Evolutionary conservation across 345 rosid genomes (phyloP).

Genomic region (Erodium maritimum): DNA sequence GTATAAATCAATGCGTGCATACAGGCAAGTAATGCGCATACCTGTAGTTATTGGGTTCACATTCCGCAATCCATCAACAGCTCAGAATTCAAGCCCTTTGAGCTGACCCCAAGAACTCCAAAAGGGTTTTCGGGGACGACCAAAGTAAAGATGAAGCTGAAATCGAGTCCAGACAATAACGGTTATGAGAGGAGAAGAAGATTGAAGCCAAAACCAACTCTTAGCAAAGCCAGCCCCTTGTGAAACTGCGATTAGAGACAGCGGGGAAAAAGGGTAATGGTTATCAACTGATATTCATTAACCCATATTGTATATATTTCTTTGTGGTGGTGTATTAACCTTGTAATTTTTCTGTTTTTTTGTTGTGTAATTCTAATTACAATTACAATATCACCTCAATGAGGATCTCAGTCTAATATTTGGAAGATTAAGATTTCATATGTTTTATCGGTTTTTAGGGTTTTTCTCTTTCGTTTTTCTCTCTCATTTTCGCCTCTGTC

Average conservation of each 20-base stretch:
- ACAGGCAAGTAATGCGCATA: neutral
- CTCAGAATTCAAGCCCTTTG: neutral
- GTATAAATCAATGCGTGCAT: neutral
- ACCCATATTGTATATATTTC: no score
- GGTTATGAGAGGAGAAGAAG: neutral
- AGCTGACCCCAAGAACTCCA: neutral
- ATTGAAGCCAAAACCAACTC: neutral
- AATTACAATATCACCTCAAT: no score
- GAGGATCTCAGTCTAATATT: no score
- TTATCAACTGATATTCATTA: no score
- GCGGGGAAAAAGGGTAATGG: neutral
- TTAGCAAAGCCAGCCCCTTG: neutral
- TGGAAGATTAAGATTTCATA: no score
- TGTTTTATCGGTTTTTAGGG: no score
- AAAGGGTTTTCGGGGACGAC: neutral
- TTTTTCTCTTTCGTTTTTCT: no score
- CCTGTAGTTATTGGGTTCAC: neutral
- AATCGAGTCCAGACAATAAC: neutral
- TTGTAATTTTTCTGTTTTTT: no score
- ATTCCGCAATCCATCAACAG: neutral
- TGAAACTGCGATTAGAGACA: neutral
- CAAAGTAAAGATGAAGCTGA: neutral
- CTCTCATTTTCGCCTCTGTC: no score
- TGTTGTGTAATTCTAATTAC: no score
- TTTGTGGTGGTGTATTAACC: no score